Conservation (phyloP, 305 asterid genomes). For the Ilex paraguariensis region DNA sequence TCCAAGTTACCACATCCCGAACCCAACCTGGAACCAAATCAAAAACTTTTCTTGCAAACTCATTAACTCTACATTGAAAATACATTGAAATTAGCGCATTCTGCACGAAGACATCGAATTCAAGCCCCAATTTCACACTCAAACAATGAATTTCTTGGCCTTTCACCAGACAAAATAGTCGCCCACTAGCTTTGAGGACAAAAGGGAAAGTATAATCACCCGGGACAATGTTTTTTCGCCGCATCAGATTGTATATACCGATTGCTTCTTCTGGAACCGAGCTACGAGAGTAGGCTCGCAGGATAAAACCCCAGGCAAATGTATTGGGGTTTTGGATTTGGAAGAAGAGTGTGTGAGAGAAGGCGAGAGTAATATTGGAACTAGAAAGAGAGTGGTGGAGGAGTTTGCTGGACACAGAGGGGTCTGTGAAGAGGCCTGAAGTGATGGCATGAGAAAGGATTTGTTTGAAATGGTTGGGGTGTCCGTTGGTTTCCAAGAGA, state of each 20-base stretch:
- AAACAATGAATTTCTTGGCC: constrained; percentile 3
- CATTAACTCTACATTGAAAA: neutral
- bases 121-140: neutral
- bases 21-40: constrained; percentile 4
- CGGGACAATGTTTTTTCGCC: neutral
- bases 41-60: constrained; percentile 4
- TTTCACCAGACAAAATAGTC: neutral
- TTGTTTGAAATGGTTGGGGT: neutral
- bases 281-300: neutral
- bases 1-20: constrained; percentile 12
- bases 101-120: constrained; percentile 1
- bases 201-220: neutral
- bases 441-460: constrained; percentile 1
- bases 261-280: neutral
- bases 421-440: neutral
- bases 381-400: neutral
- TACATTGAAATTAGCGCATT: constrained; percentile 11
- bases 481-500: neutral
- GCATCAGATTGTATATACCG: neutral
- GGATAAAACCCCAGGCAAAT: neutral
- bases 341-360: neutral
- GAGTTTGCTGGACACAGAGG: constrained; percentile 1
- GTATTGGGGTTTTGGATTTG: constrained; percentile 2
- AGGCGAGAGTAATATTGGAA: neutral
- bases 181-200: neutral